Evolutionary conservation across 768 basidiomycete species (phyloP), one percentile per base, ranked within the genome.

Genomic region (Trametes cingulata): DNA sequence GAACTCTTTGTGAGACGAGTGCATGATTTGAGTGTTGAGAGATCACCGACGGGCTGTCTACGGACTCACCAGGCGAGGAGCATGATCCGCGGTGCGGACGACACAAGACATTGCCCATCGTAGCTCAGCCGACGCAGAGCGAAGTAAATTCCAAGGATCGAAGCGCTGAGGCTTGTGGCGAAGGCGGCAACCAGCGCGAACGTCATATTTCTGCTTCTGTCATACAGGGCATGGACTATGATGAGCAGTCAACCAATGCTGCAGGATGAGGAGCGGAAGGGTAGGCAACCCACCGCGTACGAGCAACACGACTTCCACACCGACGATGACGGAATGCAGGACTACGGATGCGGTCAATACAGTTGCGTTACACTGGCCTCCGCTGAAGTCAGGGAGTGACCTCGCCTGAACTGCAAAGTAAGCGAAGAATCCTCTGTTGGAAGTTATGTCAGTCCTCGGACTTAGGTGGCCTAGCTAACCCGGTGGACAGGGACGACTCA

Each of bases 291-390:
- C 19, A 63, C 62, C 51, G 6, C 58, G 58, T 5, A 63, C 29
- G 24, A 56, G 41, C 8, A 63, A 41, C 9, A 63, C 42, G 40
- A 48, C 17, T 40, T 63, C 58, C 13, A 60, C 62, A 8, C 36
- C 52, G 52, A 60, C n/a, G 49, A 48, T 52, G 7, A 56, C 7
- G 24, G 25, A 29, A 13, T 54, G 33, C 12, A 50, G 22, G 17
- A 56, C 10, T 22, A 48, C 37, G 20, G 45, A 13, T n/a, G 20
- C 45, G 7, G 37, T n/a, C 5, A 47, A 4, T 2, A 15, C 29
- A 36, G 4, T 48, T 22, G 46, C 25, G 19, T 40, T 15, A 29
- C 46, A 19, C 37, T 14, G 36, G 6, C 20, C 13, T 10, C 20
- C 14, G 20, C 22, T 42, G 1, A 19, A 42, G 25, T 25, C 36